Evolutionary conservation across 2,329 filamentous ascomycete genomes (phyloP).

Genomic region (Colletotrichum noveboracense): DNA sequence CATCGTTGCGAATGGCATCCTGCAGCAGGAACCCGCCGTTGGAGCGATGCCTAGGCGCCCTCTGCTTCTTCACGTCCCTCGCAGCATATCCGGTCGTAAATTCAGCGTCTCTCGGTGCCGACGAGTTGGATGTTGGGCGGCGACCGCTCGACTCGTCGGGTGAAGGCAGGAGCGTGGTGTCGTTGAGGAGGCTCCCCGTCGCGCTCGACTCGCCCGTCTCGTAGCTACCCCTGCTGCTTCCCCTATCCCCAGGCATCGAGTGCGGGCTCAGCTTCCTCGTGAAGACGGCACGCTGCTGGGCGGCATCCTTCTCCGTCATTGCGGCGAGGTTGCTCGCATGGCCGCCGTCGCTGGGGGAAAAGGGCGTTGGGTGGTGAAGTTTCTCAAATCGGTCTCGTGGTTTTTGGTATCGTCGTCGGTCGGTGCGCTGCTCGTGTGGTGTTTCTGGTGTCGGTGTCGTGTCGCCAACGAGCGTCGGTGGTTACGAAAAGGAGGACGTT

Average conservation of each 20-base stretch:
- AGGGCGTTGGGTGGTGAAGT: neutral
- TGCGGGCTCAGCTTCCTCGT: constrained; percentile 14
- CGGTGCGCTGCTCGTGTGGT: neutral
- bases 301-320: constrained; percentile 26
- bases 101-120: constrained; percentile 24
- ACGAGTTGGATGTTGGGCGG: neutral
- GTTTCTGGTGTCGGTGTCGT: neutral
- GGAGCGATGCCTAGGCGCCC: constrained; percentile 45
- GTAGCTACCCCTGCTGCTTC: constrained; percentile 42
- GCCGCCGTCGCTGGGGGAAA: neutral
- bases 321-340: constrained; percentile 23
- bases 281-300: constrained; percentile 5
- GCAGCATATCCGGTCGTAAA: constrained; percentile 19
- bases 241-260: constrained; percentile 27
- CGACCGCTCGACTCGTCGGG: constrained; percentile 6
- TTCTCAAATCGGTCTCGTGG: neutral
- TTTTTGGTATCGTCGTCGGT: neutral
- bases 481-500: neutral
- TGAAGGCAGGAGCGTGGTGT: constrained; percentile 18
- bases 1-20: constrained; percentile 41
- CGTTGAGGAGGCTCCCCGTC: constrained; percentile 32
- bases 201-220: constrained; percentile 52
- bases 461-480: neutral
- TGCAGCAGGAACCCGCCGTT: constrained; percentile 58
- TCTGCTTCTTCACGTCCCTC: constrained; percentile 26